Evolutionary conservation across 768 basidiomycete species (phyloP).

Genomic region (Gloeopeniophorella convolvens): DNA sequence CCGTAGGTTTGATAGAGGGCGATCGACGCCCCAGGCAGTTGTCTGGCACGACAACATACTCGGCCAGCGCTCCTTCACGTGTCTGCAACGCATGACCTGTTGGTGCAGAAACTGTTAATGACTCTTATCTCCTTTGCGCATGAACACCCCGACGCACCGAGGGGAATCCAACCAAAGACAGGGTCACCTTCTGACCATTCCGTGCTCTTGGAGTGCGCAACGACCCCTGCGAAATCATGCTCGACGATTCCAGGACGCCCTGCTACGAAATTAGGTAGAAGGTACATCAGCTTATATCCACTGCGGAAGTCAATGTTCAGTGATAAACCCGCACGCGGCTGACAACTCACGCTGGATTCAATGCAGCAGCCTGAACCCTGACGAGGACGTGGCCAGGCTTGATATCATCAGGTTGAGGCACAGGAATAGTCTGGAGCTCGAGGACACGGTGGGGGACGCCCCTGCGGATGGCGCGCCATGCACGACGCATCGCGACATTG

Average conservation of each 20-base stretch:
- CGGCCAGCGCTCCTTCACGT: slow-evolving; percentile 51
- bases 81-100: no score
- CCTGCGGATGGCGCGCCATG: slow-evolving; percentile 26
- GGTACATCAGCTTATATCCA: slow-evolving; percentile 51
- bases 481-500: no score
- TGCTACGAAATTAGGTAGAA: slow-evolving; percentile 41
- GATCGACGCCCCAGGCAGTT: slow-evolving; percentile 40
- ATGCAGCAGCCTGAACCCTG: slow-evolving; percentile 45
- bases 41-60: slow-evolving; percentile 48
- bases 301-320: slow-evolving; percentile 27
- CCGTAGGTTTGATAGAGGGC: slow-evolving; percentile 39
- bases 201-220: slow-evolving; percentile 49
- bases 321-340: neutral
- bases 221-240: slow-evolving; percentile 55
- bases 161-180: slow-evolving; percentile 51
- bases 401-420: slow-evolving; percentile 30
- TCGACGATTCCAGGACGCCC: slow-evolving; percentile 49
- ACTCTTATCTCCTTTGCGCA: no score
- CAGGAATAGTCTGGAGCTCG: slow-evolving; percentile 23
- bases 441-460: slow-evolving; percentile 30
- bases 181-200: slow-evolving; percentile 52
- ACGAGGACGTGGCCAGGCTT: slow-evolving; percentile 41
- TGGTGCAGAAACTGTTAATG: neutral
- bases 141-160: slow-evolving; percentile 33
- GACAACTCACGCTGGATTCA: slow-evolving; percentile 60